Evolutionary conservation across 208 protist species (phyloP), one percentile per base, ranked within the genome.

Genomic region (Leishmania aethiopica): DNA sequence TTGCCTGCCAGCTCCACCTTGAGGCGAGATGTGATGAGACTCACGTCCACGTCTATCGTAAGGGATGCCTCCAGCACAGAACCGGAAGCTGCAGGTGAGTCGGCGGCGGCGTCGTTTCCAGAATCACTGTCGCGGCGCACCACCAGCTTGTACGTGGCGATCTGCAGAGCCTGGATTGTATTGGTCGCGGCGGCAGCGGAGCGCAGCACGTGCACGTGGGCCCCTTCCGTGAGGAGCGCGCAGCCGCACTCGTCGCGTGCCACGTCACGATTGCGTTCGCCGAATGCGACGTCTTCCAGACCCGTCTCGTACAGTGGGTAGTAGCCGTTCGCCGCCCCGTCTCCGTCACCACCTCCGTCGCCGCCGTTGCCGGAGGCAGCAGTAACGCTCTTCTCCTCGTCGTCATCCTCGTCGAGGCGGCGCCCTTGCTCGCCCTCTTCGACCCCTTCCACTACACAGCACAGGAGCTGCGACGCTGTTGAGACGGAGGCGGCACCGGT

Each of bases 401-500:
- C 22, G 45, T 35, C 28, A 3, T 70, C 66, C 15, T 40, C 32
- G 66, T 19, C 40, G 17, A n/a, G 35, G 28, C 28, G 6, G 13
- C 70, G 19, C 55, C 28, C n/a, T 11, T 22, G 42, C 8, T 51
- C 70, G 37, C n/a, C 59, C 15, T 55, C 71, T n/a, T 42, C 19
- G 11, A 7, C 45, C 1, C 66, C 71, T 37, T 73, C 59, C 71
- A 85, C 69, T 32, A 80, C 69, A 57, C 81, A 85, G 32, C 81
- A 78, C 49, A 85, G 77, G 53, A 85, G 60, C 76, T 62, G 49
- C 53, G 49, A 49, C 25, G 37, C 40, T 7, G 51, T 1, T 37
- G 47, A 47, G 35, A 53, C 19, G n/a, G 73, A 40, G 51, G 32
- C 25, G 51, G 32, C 47, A 0, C 17, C 73, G n/a, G 25, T 64